Evolutionary conservation across 2,329 filamentous ascomycete species (phyloP).

Genomic region (Plenodomus biglobosus): DNA sequence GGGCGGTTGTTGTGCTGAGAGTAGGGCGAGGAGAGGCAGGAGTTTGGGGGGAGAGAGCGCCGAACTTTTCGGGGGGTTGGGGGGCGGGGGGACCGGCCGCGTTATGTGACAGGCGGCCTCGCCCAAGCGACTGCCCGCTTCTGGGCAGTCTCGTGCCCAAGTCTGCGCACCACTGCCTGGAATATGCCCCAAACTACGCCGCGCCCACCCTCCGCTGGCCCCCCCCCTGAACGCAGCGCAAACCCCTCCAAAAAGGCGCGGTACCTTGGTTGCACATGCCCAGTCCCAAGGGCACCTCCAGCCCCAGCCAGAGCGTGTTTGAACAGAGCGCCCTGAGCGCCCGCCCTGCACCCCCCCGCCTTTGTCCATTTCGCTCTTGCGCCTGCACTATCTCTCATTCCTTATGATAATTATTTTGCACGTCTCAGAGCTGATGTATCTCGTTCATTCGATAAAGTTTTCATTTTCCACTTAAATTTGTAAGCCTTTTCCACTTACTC

Average conservation of each 20-base stretch:
- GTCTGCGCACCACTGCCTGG: background rate
- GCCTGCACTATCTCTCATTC: too few relatives aligned
- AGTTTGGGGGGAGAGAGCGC: conserved; percentile 1
- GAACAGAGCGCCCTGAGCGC: too few relatives aligned
- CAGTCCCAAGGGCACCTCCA: too few relatives aligned
- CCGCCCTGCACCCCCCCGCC: too few relatives aligned
- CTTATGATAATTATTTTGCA: too few relatives aligned
- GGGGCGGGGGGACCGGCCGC: conserved; percentile 1
- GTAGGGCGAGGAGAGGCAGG: conserved; percentile 5
- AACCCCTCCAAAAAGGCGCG: background rate
- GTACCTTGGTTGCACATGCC: too few relatives aligned
- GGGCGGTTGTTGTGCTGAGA: conserved; percentile 8
- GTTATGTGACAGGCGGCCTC: conserved; percentile 5
- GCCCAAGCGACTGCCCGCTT: background rate
- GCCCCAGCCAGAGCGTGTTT: too few relatives aligned
- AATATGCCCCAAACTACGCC: background rate
- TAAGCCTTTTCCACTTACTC: too few relatives aligned
- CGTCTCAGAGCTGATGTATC: too few relatives aligned
- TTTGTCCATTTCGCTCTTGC: too few relatives aligned
- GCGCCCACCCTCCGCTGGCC: background rate
- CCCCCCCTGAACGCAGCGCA: background rate
- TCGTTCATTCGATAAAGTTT: too few relatives aligned
- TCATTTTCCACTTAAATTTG: too few relatives aligned
- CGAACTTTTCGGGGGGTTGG: background rate
- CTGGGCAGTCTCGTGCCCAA: conserved; percentile 1